Evolutionary conservation across 2,329 filamentous ascomycete species (phyloP).

Genomic region (Parascedosporium putredinis): DNA sequence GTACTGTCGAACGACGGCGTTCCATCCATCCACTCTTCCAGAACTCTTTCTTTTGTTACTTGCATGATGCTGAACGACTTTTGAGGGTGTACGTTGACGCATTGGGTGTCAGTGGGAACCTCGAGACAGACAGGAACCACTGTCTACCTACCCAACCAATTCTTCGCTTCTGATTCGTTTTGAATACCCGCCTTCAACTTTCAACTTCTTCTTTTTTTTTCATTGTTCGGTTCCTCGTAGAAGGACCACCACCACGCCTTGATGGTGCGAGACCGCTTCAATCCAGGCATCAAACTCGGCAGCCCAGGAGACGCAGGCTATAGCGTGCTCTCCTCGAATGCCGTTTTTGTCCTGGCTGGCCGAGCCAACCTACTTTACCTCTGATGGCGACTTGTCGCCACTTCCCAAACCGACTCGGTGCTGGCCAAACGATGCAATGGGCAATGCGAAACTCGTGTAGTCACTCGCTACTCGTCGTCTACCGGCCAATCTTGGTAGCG

Average conservation of each 20-base stretch:
- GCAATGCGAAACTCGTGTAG: too few relatives aligned
- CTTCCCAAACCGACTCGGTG: neutral
- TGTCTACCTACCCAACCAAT: neutral
- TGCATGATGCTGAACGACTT: neutral
- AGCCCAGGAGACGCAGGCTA: neutral
- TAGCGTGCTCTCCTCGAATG: neutral
- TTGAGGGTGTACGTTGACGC: neutral
- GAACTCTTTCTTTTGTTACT: neutral
- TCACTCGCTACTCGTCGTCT: too few relatives aligned
- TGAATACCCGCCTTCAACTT: neutral
- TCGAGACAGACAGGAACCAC: neutral
- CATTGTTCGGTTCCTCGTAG: neutral
- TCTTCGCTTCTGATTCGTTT: constrained; percentile 3
- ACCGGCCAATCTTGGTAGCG: too few relatives aligned
- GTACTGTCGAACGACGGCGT: neutral
- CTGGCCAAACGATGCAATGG: too few relatives aligned
- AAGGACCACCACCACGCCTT: constrained; percentile 1
- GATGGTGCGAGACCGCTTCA: neutral
- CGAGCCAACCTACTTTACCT: neutral
- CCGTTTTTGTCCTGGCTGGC: neutral
- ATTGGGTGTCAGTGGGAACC: neutral
- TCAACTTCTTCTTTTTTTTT: neutral
- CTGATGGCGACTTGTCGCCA: neutral
- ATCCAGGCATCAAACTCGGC: neutral
- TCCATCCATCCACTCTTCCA: constrained; percentile 1